Base-by-base conservation (phyloP, 192 early-diverging fungal species). In the Phlyctochytrium arcticum region DNA sequence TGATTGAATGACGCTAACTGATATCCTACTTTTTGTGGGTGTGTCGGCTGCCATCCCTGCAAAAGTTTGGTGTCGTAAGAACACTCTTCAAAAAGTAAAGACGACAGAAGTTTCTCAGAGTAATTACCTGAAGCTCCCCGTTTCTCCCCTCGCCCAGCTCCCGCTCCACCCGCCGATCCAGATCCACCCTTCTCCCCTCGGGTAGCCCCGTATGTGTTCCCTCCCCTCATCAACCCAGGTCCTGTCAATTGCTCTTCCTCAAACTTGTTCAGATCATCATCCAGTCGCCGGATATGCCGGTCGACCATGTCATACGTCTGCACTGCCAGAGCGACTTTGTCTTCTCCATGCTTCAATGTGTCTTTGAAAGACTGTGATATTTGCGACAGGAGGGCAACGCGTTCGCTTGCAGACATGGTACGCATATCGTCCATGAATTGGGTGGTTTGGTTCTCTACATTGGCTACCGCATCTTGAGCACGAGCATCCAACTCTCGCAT, bases 221-320 rank as follows among this genome's bases (percentile, higher is more conserved):
- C 12, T n/a, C 39, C 21, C 21, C 39, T 44, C 21, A 44, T 44
- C 12, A 44, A 19, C 12, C 39, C 39, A 44, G 39, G 39, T 2
- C 39, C 39, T 44, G 39, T 44, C 39, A 44, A 27, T 67, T 94
- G 92, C 42, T 93, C 88, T 51, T 98, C 93, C 69, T 98, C 92
- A 67, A 93, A 95, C 63, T 90, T 90, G 27, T 81, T 74, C 69
- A 98, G 67, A 55, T 96, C 94, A n/a, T 92, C 92, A 59, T 98
- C 95, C 23, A 98, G 69, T 32, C 90, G 81, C 24, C 90, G 80
- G 37, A 93, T 89, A 72, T 95, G 92, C 55, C 89, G 83, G 63
- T 98, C 95, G 6, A 95, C 95, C 68, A 90, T 78, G 57, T 99
- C 94, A 66, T 91, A 98, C 0, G 94, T 95, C 36, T 95, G 88